Evolutionary conservation across 2,329 filamentous ascomycete species (phyloP).

Genomic region (Neophaeococcomyces aloes): DNA sequence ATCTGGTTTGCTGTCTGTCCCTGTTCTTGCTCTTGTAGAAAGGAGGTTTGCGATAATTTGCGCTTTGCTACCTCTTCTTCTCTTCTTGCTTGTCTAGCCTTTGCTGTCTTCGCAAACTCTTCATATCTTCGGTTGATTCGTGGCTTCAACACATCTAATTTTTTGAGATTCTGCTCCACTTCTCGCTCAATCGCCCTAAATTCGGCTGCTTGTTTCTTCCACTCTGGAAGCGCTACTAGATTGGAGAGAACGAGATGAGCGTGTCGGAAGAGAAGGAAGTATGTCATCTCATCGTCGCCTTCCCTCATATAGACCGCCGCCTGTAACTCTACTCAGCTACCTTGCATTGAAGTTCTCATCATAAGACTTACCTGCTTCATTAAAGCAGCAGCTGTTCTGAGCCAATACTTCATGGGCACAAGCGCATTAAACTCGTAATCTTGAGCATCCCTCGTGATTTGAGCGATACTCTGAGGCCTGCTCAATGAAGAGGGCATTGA

Average conservation of each 20-base stretch:
- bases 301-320: constrained; percentile 76
- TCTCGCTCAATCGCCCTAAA: constrained; percentile 50
- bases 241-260: constrained; percentile 71
- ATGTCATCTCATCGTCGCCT: constrained; percentile 77
- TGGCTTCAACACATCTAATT: constrained; percentile 70
- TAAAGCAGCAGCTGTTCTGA: constrained; percentile 67
- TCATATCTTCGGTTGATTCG: constrained; percentile 61
- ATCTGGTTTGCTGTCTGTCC: constrained; percentile 25
- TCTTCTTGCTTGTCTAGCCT: constrained; percentile 34
- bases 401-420: constrained; percentile 70
- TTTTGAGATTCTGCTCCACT: constrained; percentile 54
- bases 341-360: too few relatives aligned
- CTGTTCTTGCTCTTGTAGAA: constrained; percentile 15
- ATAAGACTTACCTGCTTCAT: constrained; percentile 59
- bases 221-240: constrained; percentile 65
- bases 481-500: neutral
- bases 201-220: constrained; percentile 46
- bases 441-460: constrained; percentile 64
- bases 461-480: constrained; percentile 59
- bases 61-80: constrained; percentile 7
- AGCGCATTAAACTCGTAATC: constrained; percentile 70
- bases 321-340: constrained; percentile 37
- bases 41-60: constrained; percentile 7
- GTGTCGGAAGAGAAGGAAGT: constrained; percentile 82
- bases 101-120: constrained; percentile 50